These are phyloP conservation scores for Pythium dissimile DNA, from an alignment of 352 stramenopile genomes.

Conservation along the genomic window DNA sequence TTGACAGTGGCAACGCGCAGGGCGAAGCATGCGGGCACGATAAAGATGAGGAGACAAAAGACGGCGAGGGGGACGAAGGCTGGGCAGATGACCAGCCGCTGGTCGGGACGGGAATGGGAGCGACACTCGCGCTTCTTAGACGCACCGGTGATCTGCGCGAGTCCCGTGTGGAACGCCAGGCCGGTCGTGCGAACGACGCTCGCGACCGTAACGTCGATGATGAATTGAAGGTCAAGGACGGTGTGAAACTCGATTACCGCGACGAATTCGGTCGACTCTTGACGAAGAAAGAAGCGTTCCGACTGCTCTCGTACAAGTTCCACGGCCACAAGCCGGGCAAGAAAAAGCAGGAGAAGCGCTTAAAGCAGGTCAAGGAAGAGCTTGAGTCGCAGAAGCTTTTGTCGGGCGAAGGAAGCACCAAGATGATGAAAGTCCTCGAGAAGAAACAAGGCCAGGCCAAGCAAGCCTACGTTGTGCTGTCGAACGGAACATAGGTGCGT, in stretches of 20 bases:
- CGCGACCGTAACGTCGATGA: slow-evolving; percentile 91
- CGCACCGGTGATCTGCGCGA: slow-evolving; percentile 91
- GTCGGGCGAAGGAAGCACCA: slow-evolving; percentile 69
- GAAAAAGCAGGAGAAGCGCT: slow-evolving; percentile 96
- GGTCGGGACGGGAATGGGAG: slow-evolving; percentile 84
- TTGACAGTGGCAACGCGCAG: slow-evolving; percentile 34
- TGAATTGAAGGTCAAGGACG: slow-evolving; percentile 81
- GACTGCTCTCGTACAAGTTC: slow-evolving; percentile 98
- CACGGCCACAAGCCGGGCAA: slow-evolving; percentile 96
- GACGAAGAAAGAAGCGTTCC: slow-evolving; percentile 98
- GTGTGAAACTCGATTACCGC: slow-evolving; percentile 95
- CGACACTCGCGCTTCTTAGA: slow-evolving; percentile 90
- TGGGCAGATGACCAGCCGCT: slow-evolving; percentile 87
- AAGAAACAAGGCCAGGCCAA: slow-evolving; percentile 81
- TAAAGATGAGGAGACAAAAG: slow-evolving; percentile 22
- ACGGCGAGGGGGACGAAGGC: slow-evolving; percentile 47
- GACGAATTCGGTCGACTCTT: slow-evolving; percentile 96
- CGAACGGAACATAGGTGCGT: slow-evolving; percentile 45
- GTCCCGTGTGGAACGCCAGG: slow-evolving; percentile 87
- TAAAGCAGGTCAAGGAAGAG: slow-evolving; percentile 86
- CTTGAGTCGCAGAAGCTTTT: slow-evolving; percentile 69
- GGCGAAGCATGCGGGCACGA: slow-evolving; percentile 16
- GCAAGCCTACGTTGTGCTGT: slow-evolving; percentile 83
- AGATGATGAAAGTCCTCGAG: slow-evolving; percentile 84
- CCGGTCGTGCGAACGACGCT: slow-evolving; percentile 93